Conservation (phyloP, 768 basidiomycete genomes). For the Lactarius akahatsu region DNA sequence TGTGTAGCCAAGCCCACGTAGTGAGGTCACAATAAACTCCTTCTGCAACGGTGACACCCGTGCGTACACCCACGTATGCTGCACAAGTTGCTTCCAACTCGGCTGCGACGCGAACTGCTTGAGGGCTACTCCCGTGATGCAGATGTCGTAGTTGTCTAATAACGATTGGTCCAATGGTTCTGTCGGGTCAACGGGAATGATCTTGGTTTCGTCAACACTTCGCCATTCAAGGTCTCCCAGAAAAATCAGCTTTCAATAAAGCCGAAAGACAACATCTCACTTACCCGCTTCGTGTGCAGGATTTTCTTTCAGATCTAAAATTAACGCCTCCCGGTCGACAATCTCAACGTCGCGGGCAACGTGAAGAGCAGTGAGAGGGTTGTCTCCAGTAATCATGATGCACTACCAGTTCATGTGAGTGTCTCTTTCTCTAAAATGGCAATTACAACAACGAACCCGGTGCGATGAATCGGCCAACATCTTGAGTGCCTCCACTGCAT, state of each 20-base stretch:
- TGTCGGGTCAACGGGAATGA: constrained; percentile 81
- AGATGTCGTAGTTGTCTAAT: constrained; percentile 90
- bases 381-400: constrained; percentile 99
- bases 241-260: constrained; percentile 5
- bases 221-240: constrained; percentile 79
- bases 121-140: constrained; percentile 92
- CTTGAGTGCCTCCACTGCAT: constrained; percentile 86
- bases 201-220: constrained; percentile 86
- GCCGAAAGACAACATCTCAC: constrained; percentile 31
- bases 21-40: constrained; percentile 88
- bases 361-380: constrained; percentile 94
- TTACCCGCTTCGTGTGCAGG: constrained; percentile 64
- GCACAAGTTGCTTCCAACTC: constrained; percentile 79
- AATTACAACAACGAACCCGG: constrained; percentile 57
- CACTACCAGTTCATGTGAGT: constrained; percentile 52
- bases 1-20: constrained; percentile 85
- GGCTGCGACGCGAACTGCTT: constrained; percentile 75
- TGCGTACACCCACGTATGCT: constrained; percentile 98
- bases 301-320: constrained; percentile 87
- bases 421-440: constrained; percentile 12
- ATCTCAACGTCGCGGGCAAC: constrained; percentile 97
- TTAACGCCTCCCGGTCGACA: constrained; percentile 91
- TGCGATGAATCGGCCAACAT: constrained; percentile 97
- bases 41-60: constrained; percentile 96
- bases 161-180: constrained; percentile 75